Evolutionary conservation across 23 red algal species (phyloP).

Genomic region (Gracilaria caudata): DNA sequence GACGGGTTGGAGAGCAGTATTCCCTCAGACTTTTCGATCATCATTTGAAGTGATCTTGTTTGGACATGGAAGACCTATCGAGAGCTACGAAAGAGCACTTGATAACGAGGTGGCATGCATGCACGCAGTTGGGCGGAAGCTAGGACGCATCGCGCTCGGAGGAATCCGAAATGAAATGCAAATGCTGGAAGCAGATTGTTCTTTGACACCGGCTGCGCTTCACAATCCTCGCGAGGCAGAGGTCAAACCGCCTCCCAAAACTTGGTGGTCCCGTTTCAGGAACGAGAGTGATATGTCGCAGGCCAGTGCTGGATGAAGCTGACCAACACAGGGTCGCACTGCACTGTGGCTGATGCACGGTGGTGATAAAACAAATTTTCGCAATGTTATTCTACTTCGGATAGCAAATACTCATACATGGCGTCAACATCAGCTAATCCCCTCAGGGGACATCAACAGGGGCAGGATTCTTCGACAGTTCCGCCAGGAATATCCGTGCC

Average conservation of each 20-base stretch:
- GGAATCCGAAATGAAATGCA: conserved; percentile 29
- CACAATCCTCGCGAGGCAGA: not conserved
- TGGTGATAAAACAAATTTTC: too few species aligned
- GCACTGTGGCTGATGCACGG: not conserved
- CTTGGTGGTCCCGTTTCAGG: not conserved
- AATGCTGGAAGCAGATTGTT: conserved; percentile 23
- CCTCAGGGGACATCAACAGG: not conserved
- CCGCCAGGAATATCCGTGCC: too few species aligned
- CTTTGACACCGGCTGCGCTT: not conserved
- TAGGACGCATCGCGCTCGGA: conserved; percentile 23
- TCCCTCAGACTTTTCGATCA: conserved; percentile 1
- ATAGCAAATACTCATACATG: not conserved
- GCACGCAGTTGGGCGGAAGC: conserved; percentile 10
- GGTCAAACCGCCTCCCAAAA: not conserved
- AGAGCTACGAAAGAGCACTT: conserved; percentile 1
- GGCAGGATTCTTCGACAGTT: too few species aligned
- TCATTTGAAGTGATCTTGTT: conserved; percentile 26
- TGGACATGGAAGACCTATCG: conserved; percentile 23
- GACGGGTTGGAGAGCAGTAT: conserved; percentile 24
- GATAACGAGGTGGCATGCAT: conserved; percentile 20
- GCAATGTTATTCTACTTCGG: too few species aligned
- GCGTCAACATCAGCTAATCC: not conserved
- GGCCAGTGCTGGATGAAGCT: not conserved
- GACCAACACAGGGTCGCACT: too few species aligned
- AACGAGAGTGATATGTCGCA: conserved; percentile 1